Percentiles rank a stretch among this genome's conserved stretches.
Evolutionary conservation across 2,329 filamentous ascomycete genomes (phyloP).

Genomic region (Parascedosporium putredinis): DNA sequence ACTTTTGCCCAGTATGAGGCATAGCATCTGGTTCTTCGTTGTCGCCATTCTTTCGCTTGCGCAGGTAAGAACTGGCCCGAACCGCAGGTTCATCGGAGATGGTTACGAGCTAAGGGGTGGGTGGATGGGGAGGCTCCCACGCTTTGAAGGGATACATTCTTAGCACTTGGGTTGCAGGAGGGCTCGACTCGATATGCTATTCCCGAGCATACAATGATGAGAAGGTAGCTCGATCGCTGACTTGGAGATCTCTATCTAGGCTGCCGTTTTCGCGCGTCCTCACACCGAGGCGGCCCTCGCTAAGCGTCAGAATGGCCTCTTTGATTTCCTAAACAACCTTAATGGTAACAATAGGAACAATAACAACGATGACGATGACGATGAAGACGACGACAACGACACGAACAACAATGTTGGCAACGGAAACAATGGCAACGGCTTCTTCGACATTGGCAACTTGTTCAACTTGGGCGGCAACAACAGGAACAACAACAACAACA

Average conservation of each 20-base stretch:
- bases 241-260: constrained; percentile 7
- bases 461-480: neutral
- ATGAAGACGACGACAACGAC: neutral
- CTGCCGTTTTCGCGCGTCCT: constrained; percentile 10
- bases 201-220: neutral
- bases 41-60: constrained; percentile 12
- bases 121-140: too few species aligned
- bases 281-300: neutral
- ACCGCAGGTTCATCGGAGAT: neutral
- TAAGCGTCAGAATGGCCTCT: constrained; percentile 6
- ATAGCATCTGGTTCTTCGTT: constrained; percentile 12
- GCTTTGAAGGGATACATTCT: too few species aligned
- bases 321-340: constrained; percentile 8
- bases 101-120: too few species aligned
- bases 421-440: neutral
- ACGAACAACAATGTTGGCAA: neutral
- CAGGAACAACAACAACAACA: neutral
- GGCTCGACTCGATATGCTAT: neutral
- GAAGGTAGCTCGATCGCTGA: constrained; percentile 5
- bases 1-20: constrained; percentile 12
- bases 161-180: neutral
- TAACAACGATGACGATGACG: constrained; percentile 1
- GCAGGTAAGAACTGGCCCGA: constrained; percentile 12
- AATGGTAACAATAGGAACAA: constrained; percentile 9
- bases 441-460: neutral